These are phyloP conservation scores for Blastomyces gilchristii DNA, from an alignment of 2,329 filamentous ascomycete species.

Conservation along the genomic window DNA sequence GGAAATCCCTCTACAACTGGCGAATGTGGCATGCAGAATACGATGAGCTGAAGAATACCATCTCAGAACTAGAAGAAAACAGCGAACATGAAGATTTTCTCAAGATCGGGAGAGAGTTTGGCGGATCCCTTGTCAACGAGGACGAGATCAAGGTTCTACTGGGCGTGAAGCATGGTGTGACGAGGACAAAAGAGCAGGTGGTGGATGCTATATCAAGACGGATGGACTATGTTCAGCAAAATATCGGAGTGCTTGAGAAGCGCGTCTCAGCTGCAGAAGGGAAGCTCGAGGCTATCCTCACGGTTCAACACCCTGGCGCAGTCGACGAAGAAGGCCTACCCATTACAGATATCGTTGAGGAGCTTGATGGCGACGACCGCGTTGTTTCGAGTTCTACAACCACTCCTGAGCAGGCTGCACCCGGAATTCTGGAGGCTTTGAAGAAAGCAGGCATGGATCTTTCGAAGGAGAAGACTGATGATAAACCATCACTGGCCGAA, in stretches of 20 bases:
- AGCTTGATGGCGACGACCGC: slow-evolving; percentile 83
- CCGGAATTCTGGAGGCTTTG: slow-evolving; percentile 60
- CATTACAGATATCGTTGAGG: slow-evolving; percentile 82
- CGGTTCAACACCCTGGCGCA: slow-evolving; percentile 44
- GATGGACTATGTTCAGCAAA: slow-evolving; percentile 81
- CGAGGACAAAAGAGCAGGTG: slow-evolving; percentile 52
- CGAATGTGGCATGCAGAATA: slow-evolving; percentile 86
- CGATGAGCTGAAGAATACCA: slow-evolving; percentile 74
- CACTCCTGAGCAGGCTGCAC: slow-evolving; percentile 56
- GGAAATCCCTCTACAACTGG: slow-evolving; percentile 74
- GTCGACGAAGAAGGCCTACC: slow-evolving; percentile 54
- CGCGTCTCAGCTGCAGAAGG: slow-evolving; percentile 60
- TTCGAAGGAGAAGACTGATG: slow-evolving; percentile 18
- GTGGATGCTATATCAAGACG: slow-evolving; percentile 59
- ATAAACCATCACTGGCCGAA: slow-evolving; percentile 11
- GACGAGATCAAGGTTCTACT: slow-evolving; percentile 48
- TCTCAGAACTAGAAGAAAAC: slow-evolving; percentile 46
- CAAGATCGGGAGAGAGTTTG: slow-evolving; percentile 35
- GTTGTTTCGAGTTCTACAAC: slow-evolving; percentile 59
- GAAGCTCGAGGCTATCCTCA: slow-evolving; percentile 54
- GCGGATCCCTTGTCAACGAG: slow-evolving; percentile 35
- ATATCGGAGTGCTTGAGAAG: slow-evolving; percentile 63
- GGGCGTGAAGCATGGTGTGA: slow-evolving; percentile 33
- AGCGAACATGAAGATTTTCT: slow-evolving; percentile 47
- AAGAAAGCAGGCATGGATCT: slow-evolving; percentile 62